Evolutionary conservation across 1,284 basidiomycete genomes (phyloP).

Genomic region (Sanghuangporus baumii): DNA sequence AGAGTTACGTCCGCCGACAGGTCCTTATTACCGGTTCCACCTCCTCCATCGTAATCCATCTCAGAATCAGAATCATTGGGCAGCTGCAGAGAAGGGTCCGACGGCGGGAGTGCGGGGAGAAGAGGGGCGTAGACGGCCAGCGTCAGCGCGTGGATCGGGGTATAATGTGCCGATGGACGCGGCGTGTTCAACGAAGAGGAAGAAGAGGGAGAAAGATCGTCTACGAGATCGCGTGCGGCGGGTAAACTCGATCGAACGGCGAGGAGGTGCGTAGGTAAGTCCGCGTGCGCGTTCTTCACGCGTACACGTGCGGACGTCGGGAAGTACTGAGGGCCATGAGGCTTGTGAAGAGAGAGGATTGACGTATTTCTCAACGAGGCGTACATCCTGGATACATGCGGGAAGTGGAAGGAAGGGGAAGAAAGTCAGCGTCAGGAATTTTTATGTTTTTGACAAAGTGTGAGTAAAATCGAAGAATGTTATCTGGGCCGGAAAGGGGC

Average conservation of each 20-base stretch:
- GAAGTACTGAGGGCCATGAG: slow-evolving; percentile 2
- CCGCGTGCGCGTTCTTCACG: slow-evolving; percentile 17
- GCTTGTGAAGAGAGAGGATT: slow-evolving; percentile 7
- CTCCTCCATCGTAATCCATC: slow-evolving; percentile 19
- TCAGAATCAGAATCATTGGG: slow-evolving; percentile 18
- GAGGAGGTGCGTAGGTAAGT: slow-evolving; percentile 50
- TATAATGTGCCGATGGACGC: slow-evolving; percentile 1
- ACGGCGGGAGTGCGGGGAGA: slow-evolving; percentile 28
- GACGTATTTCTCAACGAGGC: slow-evolving; percentile 6
- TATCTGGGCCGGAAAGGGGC: not conserved
- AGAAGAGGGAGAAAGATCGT: not conserved
- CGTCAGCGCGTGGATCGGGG: slow-evolving; percentile 44
- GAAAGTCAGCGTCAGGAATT: not conserved
- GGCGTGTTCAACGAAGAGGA: not conserved
- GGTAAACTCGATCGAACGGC: slow-evolving; percentile 30
- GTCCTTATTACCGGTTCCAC: not conserved
- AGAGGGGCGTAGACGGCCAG: slow-evolving; percentile 37
- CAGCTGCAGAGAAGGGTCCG: slow-evolving; percentile 20
- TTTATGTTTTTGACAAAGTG: not conserved
- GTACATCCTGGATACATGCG: not conserved
- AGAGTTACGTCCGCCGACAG: slow-evolving; percentile 28
- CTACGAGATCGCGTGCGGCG: not conserved
- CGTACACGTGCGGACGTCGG: slow-evolving; percentile 4
- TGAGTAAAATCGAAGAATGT: not conserved
- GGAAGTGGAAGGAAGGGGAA: not conserved